A percentile compares a stretch with the other conserved stretches of the same genome.
Conservation (phyloP, 257 asterid species). For the Solanum infundibuliforme region DNA sequence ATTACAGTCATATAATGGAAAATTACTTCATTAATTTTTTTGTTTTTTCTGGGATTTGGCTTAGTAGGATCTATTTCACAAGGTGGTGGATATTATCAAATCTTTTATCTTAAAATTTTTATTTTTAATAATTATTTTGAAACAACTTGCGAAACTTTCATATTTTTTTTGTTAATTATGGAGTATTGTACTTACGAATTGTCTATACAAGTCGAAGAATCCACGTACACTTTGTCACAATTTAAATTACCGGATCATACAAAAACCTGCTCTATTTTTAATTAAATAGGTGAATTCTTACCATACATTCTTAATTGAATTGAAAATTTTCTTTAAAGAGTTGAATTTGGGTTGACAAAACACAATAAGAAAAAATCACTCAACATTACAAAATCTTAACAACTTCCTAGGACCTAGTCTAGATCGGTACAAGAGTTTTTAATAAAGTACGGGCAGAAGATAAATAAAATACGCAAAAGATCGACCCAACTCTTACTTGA, state of each 20-base stretch:
- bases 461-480: too few relatives aligned
- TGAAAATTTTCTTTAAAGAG: too few relatives aligned
- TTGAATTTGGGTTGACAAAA: neutral
- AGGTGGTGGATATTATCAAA: neutral
- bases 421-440: too few relatives aligned
- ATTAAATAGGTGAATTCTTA: neutral
- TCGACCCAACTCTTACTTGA: too few relatives aligned
- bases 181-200: neutral
- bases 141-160: neutral
- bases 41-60: neutral
- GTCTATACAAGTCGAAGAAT: neutral
- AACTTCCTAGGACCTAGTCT: too few relatives aligned
- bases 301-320: too few relatives aligned
- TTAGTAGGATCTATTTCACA: neutral
- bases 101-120: neutral
- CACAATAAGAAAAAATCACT: too few relatives aligned
- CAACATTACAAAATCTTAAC: too few relatives aligned
- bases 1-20: neutral
- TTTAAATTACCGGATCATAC: too few relatives aligned
- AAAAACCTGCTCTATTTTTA: neutral
- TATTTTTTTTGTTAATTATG: neutral
- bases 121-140: neutral
- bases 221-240: neutral
- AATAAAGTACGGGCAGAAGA: too few relatives aligned
- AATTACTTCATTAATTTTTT: neutral